Conservation (phyloP, 2,329 filamentous ascomycete species). For the Aspergillus ochraceoroseus region DNA sequence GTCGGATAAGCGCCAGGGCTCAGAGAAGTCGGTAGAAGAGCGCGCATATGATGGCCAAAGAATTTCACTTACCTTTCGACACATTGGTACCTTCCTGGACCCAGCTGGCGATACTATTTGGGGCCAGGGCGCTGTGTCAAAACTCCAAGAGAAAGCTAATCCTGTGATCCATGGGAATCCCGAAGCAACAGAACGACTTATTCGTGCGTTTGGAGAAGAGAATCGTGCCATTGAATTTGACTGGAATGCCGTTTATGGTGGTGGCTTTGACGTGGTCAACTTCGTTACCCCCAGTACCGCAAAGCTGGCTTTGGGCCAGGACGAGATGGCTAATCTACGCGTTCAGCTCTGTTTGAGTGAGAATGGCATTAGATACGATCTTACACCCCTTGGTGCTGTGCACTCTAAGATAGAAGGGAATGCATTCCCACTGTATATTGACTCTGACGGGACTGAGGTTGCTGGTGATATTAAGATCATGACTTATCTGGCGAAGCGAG, state of each 20-base stretch:
- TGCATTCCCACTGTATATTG: slow-evolving; percentile 27
- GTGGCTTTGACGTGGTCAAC: slow-evolving; percentile 71
- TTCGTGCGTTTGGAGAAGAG: slow-evolving; percentile 77
- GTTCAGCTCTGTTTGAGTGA: slow-evolving; percentile 39
- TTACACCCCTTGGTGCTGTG: slow-evolving; percentile 4
- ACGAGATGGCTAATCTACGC: slow-evolving; percentile 36
- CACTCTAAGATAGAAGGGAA: not conserved
- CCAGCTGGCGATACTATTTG: slow-evolving; percentile 65
- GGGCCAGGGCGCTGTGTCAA: slow-evolving; percentile 81
- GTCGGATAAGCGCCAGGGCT: slow-evolving; percentile 68
- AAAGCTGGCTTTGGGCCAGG: slow-evolving; percentile 31
- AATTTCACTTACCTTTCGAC: slow-evolving; percentile 86
- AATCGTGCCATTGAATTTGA: slow-evolving; percentile 68
- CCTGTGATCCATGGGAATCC: slow-evolving; percentile 65
- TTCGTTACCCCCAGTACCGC: slow-evolving; percentile 39
- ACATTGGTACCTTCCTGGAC: slow-evolving; percentile 79
- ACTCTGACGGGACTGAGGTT: slow-evolving; percentile 26
- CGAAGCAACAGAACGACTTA: slow-evolving; percentile 58
- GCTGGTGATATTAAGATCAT: slow-evolving; percentile 34
- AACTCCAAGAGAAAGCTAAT: slow-evolving; percentile 57
- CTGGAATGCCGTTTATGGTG: slow-evolving; percentile 71
- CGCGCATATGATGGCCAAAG: slow-evolving; percentile 68
- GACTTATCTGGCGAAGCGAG: slow-evolving; percentile 26
- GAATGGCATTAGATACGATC: slow-evolving; percentile 37
- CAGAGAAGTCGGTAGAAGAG: slow-evolving; percentile 66